Conservation (phyloP, 2,329 filamentous ascomycete species). For the Cladosporium phlei region DNA sequence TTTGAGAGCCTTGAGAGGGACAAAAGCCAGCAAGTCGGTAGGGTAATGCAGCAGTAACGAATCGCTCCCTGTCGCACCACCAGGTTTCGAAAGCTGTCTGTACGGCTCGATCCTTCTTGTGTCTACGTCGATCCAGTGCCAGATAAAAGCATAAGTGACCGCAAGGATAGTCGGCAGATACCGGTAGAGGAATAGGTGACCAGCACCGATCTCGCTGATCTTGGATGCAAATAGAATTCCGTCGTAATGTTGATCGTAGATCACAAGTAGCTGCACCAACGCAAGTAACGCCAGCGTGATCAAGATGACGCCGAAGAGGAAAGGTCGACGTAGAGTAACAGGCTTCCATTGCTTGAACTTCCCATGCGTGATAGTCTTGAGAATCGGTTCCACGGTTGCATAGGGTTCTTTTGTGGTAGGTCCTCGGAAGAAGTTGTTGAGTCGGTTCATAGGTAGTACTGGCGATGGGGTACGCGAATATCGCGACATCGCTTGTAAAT, state of each 20-base stretch:
- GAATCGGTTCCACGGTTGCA: neutral
- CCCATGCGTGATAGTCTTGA: neutral
- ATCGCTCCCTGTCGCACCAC: slow-evolving; percentile 41
- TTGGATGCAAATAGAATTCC: slow-evolving; percentile 40
- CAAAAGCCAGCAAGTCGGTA: slow-evolving; percentile 42
- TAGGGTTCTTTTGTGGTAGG: neutral
- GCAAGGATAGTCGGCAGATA: slow-evolving; percentile 53
- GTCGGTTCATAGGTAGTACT: neutral
- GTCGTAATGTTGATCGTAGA: slow-evolving; percentile 29
- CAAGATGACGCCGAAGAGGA: slow-evolving; percentile 36
- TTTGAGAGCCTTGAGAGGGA: slow-evolving; percentile 40
- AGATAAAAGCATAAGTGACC: slow-evolving; percentile 52
- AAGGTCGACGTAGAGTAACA: slow-evolving; percentile 32
- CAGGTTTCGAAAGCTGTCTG: slow-evolving; percentile 49
- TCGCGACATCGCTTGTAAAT: neutral
- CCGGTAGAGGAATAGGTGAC: slow-evolving; percentile 39
- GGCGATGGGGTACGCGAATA: neutral
- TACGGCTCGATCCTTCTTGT: slow-evolving; percentile 57
- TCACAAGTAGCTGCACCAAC: slow-evolving; percentile 43
- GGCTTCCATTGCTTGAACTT: slow-evolving; percentile 34
- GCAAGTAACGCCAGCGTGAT: slow-evolving; percentile 35
- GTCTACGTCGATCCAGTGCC: slow-evolving; percentile 59
- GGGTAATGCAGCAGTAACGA: slow-evolving; percentile 55
- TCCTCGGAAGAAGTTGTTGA: slow-evolving; percentile 1
- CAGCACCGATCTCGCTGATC: slow-evolving; percentile 35